phyloP scores from a whole-genome alignment of 768 basidiomycete species.

The Myochromella boudieri region DNA sequence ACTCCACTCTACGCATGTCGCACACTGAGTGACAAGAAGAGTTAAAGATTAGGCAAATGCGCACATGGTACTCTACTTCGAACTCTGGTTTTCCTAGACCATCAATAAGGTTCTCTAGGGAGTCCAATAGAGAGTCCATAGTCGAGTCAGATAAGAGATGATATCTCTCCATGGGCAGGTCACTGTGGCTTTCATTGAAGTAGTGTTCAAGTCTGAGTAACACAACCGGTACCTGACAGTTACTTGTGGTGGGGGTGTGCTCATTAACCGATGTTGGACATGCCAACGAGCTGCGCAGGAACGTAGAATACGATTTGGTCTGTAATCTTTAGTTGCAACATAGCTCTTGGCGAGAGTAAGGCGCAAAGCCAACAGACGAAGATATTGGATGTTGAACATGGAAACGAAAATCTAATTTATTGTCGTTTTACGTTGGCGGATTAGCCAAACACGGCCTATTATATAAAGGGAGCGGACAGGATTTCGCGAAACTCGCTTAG shows the following conservation, averaged over 20 bases:
- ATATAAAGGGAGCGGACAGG: too few species aligned
- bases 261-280: slow-evolving; percentile 30
- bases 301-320: background rate
- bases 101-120: slow-evolving; percentile 73
- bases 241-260: slow-evolving; percentile 59
- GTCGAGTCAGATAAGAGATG: slow-evolving; percentile 70
- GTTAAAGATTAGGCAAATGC: slow-evolving; percentile 20
- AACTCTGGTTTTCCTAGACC: slow-evolving; percentile 49
- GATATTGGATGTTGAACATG: slow-evolving; percentile 3
- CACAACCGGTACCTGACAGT: slow-evolving; percentile 56
- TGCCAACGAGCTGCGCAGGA: background rate
- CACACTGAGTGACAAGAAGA: background rate
- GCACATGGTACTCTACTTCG: slow-evolving; percentile 89
- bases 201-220: background rate
- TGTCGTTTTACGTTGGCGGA: background rate
- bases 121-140: slow-evolving; percentile 76
- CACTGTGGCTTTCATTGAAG: slow-evolving; percentile 22
- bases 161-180: slow-evolving; percentile 64
- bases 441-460: too few species aligned
- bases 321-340: background rate
- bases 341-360: background rate
- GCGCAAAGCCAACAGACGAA: slow-evolving; percentile 6
- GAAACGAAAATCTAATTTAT: slow-evolving; percentile 2
- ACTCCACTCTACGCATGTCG: slow-evolving; percentile 72
- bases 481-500: too few species aligned